Evolutionary conservation across 1,139 yeast genomes (phyloP).

Genomic region (Pichia sp.): DNA sequence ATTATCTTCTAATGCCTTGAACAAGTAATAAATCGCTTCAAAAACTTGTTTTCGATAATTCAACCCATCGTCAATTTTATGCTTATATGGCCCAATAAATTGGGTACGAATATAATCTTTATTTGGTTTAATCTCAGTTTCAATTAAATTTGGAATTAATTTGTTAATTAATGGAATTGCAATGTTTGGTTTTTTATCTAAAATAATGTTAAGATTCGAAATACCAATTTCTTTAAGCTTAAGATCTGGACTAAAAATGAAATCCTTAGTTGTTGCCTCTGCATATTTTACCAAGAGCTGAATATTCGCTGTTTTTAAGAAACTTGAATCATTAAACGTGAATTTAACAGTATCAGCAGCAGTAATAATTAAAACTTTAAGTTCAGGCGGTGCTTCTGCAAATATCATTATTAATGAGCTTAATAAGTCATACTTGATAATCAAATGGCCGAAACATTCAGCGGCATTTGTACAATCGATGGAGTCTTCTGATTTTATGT

Average conservation of each 20-base stretch:
- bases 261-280: constrained; percentile 20
- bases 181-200: constrained; percentile 51
- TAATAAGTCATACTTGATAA: constrained; percentile 18
- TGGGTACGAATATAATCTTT: constrained; percentile 56
- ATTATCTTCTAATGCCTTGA: constrained; percentile 29
- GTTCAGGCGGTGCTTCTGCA: not conserved
- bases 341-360: constrained; percentile 26
- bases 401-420: constrained; percentile 13
- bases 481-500: constrained; percentile 19
- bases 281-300: constrained; percentile 19
- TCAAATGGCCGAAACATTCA: constrained; percentile 33
- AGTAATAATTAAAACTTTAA: constrained; percentile 9
- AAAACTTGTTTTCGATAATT: constrained; percentile 69
- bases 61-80: constrained; percentile 72
- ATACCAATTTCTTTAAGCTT: constrained; percentile 51
- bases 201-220: constrained; percentile 53
- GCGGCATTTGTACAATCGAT: constrained; percentile 31
- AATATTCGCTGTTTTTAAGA: constrained; percentile 10
- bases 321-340: constrained; percentile 17
- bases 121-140: constrained; percentile 48
- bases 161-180: constrained; percentile 44
- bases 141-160: constrained; percentile 47
- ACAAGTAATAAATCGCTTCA: constrained; percentile 59
- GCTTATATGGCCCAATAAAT: constrained; percentile 85
- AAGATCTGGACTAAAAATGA: constrained; percentile 29